Conservation (phyloP, 2,329 filamentous ascomycete genomes). For the Monascus ruber region DNA sequence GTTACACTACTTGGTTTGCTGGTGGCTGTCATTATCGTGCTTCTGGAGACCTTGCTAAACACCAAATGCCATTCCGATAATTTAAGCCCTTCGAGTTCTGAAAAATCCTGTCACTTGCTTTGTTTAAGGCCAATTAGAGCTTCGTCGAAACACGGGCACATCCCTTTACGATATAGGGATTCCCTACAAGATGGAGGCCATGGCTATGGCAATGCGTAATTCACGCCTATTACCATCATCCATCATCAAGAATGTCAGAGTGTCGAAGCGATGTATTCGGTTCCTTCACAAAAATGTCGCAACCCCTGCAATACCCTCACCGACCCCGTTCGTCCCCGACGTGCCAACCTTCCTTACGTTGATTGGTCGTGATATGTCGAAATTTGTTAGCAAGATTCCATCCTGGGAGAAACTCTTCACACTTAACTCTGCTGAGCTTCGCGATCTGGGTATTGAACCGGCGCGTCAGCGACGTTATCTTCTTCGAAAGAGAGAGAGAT, state of each 20-base stretch:
- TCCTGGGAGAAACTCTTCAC: conserved; percentile 87
- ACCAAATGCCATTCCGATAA: too few species aligned
- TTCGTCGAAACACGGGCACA: too few species aligned
- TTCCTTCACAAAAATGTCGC: conserved; percentile 31
- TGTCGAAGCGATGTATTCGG: conserved; percentile 25
- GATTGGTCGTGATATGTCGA: conserved; percentile 76
- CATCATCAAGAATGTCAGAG: conserved; percentile 12
- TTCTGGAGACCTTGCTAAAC: too few species aligned
- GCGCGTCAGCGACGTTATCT: conserved; percentile 73
- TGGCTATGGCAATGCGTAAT: conserved; percentile 19
- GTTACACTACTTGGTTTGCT: background rate
- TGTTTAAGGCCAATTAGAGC: too few species aligned
- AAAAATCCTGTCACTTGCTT: too few species aligned
- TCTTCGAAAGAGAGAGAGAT: conserved; percentile 76
- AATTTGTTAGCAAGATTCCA: conserved; percentile 75
- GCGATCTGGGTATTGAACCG: conserved; percentile 76
- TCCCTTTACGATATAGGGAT: too few species aligned
- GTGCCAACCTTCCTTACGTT: conserved; percentile 75
- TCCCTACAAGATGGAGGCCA: too few species aligned
- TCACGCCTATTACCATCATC: conserved; percentile 15
- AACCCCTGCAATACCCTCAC: conserved; percentile 46
- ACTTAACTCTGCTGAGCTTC: conserved; percentile 63
- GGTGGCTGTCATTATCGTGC: too few species aligned
- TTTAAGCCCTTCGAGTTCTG: too few species aligned
- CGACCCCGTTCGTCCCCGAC: conserved; percentile 79